Evolutionary conservation across 1,284 basidiomycete genomes (phyloP).

Genomic region (Ganoderma lucidum): DNA sequence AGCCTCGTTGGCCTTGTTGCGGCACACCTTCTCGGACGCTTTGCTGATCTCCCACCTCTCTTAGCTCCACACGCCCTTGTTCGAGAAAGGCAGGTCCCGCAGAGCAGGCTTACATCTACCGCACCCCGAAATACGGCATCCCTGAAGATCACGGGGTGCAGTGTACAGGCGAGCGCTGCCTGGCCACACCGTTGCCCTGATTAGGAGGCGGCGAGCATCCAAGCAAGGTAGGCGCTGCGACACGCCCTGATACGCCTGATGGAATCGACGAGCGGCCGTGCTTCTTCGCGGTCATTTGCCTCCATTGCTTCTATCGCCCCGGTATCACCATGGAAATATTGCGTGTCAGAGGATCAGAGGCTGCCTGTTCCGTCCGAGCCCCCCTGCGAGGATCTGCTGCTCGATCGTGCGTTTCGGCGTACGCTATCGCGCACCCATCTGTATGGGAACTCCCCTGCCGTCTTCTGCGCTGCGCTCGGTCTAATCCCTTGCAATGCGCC

Average conservation of each 20-base stretch:
- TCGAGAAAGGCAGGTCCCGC: conserved; percentile 23
- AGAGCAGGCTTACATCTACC: conserved; percentile 17
- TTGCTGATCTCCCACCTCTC: conserved; percentile 12
- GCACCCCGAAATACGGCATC: conserved; percentile 19
- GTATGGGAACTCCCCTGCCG: conserved; percentile 15
- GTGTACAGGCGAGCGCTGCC: conserved; percentile 20
- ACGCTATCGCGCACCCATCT: conserved; percentile 30
- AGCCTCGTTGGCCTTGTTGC: conserved; percentile 20
- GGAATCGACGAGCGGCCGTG: conserved; percentile 23
- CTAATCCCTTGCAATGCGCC: conserved; percentile 22
- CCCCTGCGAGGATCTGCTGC: conserved; percentile 18
- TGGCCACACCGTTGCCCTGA: conserved; percentile 26
- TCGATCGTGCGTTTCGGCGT: conserved; percentile 9
- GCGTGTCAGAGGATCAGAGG: conserved; percentile 26
- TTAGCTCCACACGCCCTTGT: conserved; percentile 14
- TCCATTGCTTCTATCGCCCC: conserved; percentile 31
- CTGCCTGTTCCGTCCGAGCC: conserved; percentile 22
- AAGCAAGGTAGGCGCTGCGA: conserved; percentile 24
- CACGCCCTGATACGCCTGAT: conserved; percentile 26
- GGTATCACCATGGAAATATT: conserved; percentile 29
- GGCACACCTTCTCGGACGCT: not conserved
- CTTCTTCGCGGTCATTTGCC: conserved; percentile 15
- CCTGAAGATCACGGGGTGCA: conserved; percentile 30
- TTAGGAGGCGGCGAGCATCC: conserved; percentile 29
- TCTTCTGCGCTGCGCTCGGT: conserved; percentile 20